A percentile compares a stretch with the other conserved stretches of the same genome.
Evolutionary conservation across 2,329 filamentous ascomycete genomes (phyloP).

Genomic region (Pyricularia pennisetigena): DNA sequence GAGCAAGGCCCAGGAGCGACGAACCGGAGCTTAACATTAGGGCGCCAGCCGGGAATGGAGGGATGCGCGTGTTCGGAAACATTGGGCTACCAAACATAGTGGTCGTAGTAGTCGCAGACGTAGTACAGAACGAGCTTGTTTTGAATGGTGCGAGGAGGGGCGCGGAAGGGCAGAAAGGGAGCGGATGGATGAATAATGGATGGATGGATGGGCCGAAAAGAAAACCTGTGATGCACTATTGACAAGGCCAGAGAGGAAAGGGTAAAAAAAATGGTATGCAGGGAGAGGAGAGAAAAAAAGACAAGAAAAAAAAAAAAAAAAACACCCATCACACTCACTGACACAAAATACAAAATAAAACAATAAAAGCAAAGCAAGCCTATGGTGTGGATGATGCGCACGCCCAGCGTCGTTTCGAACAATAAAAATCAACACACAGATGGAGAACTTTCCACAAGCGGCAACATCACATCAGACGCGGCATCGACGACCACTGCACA

Average conservation of each 20-base stretch:
- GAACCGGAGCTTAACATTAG: conserved; percentile 5
- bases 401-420: conserved; percentile 6
- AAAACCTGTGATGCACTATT: conserved; percentile 1
- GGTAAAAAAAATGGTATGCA: not conserved
- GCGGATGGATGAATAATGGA: not conserved
- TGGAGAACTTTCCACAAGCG: conserved; percentile 19
- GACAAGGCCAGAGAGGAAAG: conserved; percentile 3
- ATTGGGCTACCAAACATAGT: not conserved
- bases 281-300: not conserved
- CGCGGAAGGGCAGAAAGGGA: not conserved
- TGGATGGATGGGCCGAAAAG: conserved; percentile 1
- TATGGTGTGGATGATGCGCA: conserved; percentile 7
- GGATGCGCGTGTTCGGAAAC: not conserved
- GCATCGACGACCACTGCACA: conserved; percentile 14
- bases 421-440: conserved; percentile 8
- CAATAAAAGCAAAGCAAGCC: conserved; percentile 9
- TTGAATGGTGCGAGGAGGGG: not conserved
- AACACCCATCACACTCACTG: not conserved
- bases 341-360: conserved; percentile 2
- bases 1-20: conserved; percentile 4
- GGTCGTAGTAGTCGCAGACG: conserved; percentile 1
- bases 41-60: conserved; percentile 1
- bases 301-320: conserved; percentile 4
- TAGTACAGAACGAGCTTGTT: not conserved
- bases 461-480: conserved; percentile 14